Percentiles rank a stretch among this genome's conserved stretches.
Conservation (phyloP, 805 yeast genomes). For the Pichia exigua region DNA sequence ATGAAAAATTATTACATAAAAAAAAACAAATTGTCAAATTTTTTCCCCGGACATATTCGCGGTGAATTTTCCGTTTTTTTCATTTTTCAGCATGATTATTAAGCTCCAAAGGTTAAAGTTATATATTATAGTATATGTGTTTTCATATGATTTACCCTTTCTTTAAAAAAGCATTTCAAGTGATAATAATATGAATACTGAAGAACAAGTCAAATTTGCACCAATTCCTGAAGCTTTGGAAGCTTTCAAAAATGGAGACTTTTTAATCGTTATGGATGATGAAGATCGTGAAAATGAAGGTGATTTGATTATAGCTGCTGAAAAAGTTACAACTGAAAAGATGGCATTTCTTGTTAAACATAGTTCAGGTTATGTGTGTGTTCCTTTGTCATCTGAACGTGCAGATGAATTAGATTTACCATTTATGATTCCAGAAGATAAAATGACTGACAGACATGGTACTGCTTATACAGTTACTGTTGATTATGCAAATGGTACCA, state of each 20-base stretch:
- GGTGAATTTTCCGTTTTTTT: not conserved
- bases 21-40: not conserved
- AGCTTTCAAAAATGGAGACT: slow-evolving; percentile 69
- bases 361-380: slow-evolving; percentile 90
- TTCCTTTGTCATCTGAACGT: slow-evolving; percentile 66
- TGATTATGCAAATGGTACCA: slow-evolving; percentile 80
- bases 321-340: slow-evolving; percentile 63
- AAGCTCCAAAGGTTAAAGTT: not conserved
- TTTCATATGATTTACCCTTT: not conserved
- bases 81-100: not conserved
- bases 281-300: slow-evolving; percentile 97
- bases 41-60: not conserved
- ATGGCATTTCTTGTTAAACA: slow-evolving; percentile 92
- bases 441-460: slow-evolving; percentile 76
- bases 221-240: slow-evolving; percentile 64
- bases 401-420: slow-evolving; percentile 81
- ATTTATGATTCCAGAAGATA: slow-evolving; percentile 48
- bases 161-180: not conserved
- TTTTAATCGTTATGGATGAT: slow-evolving; percentile 94
- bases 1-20: not conserved
- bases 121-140: not conserved
- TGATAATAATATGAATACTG: slow-evolving; percentile 1
- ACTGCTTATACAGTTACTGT: slow-evolving; percentile 95
- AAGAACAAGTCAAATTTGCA: slow-evolving; percentile 30
- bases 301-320: slow-evolving; percentile 91